Base-by-base conservation (phyloP, 441 rosid genomes). In the Erodium texanum region DNA sequence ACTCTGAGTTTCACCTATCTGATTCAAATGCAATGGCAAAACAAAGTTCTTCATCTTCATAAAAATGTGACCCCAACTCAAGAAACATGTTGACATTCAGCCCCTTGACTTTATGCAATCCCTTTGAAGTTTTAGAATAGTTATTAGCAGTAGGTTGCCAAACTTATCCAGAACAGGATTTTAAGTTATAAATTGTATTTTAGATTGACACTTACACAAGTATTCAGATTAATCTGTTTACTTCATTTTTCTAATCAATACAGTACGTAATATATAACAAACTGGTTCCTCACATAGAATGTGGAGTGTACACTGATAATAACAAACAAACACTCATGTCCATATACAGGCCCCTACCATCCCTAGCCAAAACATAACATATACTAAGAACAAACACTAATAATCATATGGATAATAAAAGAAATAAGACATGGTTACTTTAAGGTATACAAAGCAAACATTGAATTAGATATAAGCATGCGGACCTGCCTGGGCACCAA, bases 401-500 rank as follows among this genome's bases (percentile, higher is more conserved):
- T 48, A 48, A 48, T 48, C 56, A 11, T 7, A 19, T 3, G 56
- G n/a, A 15, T 18, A n/a, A 48, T 1, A 34, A 48, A 48, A 1
- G 1, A n/a, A 48, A 15, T 0, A 48, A n/a, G 56, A n/a, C 56
- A 48, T 15, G n/a, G n/a, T n/a, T 48, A n/a, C 56, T 48, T 48
- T n/a, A 0, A 48, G 19, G 45, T 38, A 20, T 19, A 66, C 41
- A 66, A 12, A 63, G 20, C 15, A 29, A 64, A 41, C 6, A 65
- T 9, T 9, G 52, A 64, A 74, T 58, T 24, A 72, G 70, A 66
- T 38, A 62, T 50, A 12, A 69, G 70, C 70, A 80, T 69, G 75
- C 68, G 61, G 65, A 90, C 99, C 97, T 85, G 98, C 95, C 78
- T 92, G 99, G 74, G 97, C 96, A 70, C 98, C 99, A 80, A 95